Base-by-base conservation (phyloP, 2,329 filamentous ascomycete species). In the Arthrobotrys pseudoclavata region DNA sequence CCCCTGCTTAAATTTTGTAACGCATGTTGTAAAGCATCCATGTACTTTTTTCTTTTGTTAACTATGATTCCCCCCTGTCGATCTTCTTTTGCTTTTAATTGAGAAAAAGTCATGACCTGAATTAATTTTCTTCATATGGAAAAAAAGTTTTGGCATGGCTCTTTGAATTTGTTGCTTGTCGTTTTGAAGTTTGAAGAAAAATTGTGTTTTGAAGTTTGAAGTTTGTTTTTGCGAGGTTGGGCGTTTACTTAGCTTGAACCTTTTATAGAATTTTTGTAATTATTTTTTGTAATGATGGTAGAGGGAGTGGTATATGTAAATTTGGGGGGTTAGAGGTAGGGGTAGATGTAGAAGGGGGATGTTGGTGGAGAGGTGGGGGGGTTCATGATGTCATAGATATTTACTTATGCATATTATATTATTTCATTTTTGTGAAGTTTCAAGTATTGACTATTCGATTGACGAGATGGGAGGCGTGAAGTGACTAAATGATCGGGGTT, bases 61-160 rank as follows among this genome's bases (percentile, higher is more conserved):
- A 53, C 37, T 18, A 31, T 47, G 20, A 45, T 47, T 62, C 37
- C 26, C 26, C 26, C 20, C 34, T 15, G 4, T n/a, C 26, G 1
- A 13, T 62, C 9, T 62, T 61, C n/a, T 24, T 52, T 26, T 26
- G 5, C 24, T 3, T 26, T 13, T 20, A 26, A 18, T 26, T 26
- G 15, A 18, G 10, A 18, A 24, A 26, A 24, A 13, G 22, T 40
- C 37, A 40, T 48, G 45, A 48, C 45, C n/a, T 48, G 45, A 22
- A 48, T 18, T 48, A 3, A 20, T 48, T 48, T n/a, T 48, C 45
- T 48, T 48, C n/a, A 48, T n/a, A 20, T 48, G 4, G 45, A n/a
- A 48, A 48, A 42, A 48, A 48, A 48, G 45, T 48, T 48, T 48
- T 22, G 45, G 45, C 45, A 48, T 48, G 45, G 45, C 45, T 42